Conservation (phyloP, 805 yeast genomes). For the Ascoidea rubescens region DNA sequence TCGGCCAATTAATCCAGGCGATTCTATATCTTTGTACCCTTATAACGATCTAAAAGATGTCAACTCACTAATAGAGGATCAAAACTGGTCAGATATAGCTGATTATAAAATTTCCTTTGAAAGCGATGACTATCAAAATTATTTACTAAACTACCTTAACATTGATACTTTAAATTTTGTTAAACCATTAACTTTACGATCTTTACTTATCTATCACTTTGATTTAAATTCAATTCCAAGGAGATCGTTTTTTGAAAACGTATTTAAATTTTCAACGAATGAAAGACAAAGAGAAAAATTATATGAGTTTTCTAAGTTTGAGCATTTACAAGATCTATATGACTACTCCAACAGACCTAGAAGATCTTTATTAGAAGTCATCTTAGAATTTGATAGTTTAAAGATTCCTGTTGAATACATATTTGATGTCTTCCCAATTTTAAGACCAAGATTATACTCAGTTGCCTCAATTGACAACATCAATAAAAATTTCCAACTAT, state of each 20-base stretch:
- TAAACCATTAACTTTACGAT: constrained; percentile 49
- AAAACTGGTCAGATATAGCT: constrained; percentile 62
- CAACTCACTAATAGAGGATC: constrained; percentile 46
- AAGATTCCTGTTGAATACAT: constrained; percentile 63
- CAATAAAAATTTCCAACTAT: constrained; percentile 37
- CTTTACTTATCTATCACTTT: constrained; percentile 62
- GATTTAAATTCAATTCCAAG: constrained; percentile 78
- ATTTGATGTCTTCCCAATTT: constrained; percentile 62
- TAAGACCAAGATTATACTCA: constrained; percentile 75
- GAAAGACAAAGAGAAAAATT: constrained; percentile 65
- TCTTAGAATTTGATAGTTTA: constrained; percentile 69
- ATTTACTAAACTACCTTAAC: constrained; percentile 10
- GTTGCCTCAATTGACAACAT: constrained; percentile 53
- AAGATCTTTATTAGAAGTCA: constrained; percentile 70
- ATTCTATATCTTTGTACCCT: constrained; percentile 67
- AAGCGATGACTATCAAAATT: constrained; percentile 19
- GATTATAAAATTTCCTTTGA: constrained; percentile 37
- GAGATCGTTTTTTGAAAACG: constrained; percentile 60
- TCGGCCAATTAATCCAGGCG: constrained; percentile 44
- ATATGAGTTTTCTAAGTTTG: constrained; percentile 55
- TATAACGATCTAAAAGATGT: constrained; percentile 53
- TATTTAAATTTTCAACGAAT: constrained; percentile 56
- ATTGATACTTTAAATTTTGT: constrained; percentile 26
- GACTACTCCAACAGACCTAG: constrained; percentile 92
- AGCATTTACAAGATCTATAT: constrained; percentile 69